Evolutionary conservation across 1,139 yeast species (phyloP).

Genomic region (Entelexis paramagnoliae): DNA sequence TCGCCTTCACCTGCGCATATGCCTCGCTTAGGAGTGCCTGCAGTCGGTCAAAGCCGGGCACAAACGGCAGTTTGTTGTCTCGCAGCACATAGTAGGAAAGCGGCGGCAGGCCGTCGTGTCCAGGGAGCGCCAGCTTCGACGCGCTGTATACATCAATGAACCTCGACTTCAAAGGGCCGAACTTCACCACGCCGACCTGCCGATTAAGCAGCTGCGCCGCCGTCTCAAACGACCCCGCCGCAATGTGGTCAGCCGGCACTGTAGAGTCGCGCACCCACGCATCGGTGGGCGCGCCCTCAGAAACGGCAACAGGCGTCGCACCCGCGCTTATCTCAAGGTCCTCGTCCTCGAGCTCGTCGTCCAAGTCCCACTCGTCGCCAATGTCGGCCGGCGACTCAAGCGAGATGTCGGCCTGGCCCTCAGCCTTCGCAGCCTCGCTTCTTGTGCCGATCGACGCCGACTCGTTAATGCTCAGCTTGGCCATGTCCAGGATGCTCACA

Average conservation of each 20-base stretch:
- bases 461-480: conserved; percentile 13
- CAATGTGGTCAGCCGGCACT: conserved; percentile 84
- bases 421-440: conserved; percentile 19
- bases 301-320: conserved; percentile 33
- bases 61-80: conserved; percentile 49
- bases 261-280: conserved; percentile 86
- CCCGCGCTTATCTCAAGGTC: conserved; percentile 37
- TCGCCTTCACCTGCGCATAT: conserved; percentile 70
- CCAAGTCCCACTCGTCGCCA: conserved; percentile 40
- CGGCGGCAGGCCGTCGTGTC: conserved; percentile 63
- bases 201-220: conserved; percentile 87
- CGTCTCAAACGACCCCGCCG: conserved; percentile 93
- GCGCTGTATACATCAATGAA: conserved; percentile 77
- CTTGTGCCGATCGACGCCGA: conserved; percentile 27
- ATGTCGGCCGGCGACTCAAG: conserved; percentile 18
- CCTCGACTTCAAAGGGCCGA: conserved; percentile 75
- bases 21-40: conserved; percentile 52
- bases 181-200: conserved; percentile 75
- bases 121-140: conserved; percentile 64
- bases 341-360: conserved; percentile 50
- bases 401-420: conserved; percentile 3
- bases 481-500: conserved; percentile 36
- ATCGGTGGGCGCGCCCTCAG: conserved; percentile 44
- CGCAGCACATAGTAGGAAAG: conserved; percentile 63
- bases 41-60: conserved; percentile 68